Evolutionary conservation across 2,329 filamentous ascomycete genomes (phyloP).

Genomic region (Plectosphaerella sp.): DNA sequence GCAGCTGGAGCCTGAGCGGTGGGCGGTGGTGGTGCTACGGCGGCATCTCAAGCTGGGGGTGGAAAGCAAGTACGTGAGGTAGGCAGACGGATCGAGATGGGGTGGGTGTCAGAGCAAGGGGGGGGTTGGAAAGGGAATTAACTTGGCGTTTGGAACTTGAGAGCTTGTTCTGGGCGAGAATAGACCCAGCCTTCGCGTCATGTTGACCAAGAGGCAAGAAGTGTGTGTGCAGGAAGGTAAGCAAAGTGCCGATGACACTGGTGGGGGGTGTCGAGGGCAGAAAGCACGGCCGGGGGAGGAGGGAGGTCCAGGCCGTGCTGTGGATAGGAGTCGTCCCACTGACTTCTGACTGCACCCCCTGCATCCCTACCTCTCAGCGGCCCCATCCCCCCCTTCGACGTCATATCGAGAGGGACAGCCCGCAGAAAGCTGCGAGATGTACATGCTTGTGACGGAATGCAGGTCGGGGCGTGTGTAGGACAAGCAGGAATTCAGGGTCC

Average conservation of each 20-base stretch:
- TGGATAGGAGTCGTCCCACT: not conserved
- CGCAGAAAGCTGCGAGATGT: not conserved
- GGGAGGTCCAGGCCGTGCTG: not conserved
- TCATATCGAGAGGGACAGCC: not conserved
- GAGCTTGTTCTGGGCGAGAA: too few relatives aligned
- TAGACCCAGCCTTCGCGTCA: not conserved
- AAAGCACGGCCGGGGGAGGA: not conserved
- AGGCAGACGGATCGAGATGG: constrained; percentile 8
- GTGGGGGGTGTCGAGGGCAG: too few relatives aligned
- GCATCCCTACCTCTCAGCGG: not conserved
- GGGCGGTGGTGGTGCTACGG: constrained; percentile 31
- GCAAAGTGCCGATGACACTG: not conserved
- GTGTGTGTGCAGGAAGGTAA: not conserved
- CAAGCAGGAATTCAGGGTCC: constrained; percentile 11
- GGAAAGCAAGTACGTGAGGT: constrained; percentile 40
- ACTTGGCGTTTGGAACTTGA: not conserved
- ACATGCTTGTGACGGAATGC: constrained; percentile 1
- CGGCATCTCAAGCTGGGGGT: constrained; percentile 37
- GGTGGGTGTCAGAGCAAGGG: not conserved
- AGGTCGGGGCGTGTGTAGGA: not conserved
- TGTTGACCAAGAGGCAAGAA: not conserved
- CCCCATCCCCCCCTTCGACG: not conserved
- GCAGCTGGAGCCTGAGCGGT: constrained; percentile 20
- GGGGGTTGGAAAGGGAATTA: not conserved
- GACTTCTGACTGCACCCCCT: not conserved